A percentile compares a stretch with the other conserved stretches of the same genome.
phyloP scores from a whole-genome alignment of 169 alveolate genomes.

The Babesia ovata region DNA sequence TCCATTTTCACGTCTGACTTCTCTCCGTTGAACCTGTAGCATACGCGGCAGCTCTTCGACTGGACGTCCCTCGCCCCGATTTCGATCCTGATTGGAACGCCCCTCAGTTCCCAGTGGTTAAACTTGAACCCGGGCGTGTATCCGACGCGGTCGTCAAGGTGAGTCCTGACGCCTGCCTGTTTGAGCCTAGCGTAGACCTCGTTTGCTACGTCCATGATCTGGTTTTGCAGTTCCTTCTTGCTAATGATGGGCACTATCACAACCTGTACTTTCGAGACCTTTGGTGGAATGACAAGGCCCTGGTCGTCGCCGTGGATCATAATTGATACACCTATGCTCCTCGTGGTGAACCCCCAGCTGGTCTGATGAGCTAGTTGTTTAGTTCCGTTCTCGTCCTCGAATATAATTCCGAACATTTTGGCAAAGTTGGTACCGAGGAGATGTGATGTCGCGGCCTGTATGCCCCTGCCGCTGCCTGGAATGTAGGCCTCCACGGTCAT shows the following conservation, averaged over 20 bases:
- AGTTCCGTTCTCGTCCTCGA: slow-evolving; percentile 88
- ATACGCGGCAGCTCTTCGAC: slow-evolving; percentile 86
- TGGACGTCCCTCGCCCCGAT: slow-evolving; percentile 96
- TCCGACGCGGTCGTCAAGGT: slow-evolving; percentile 90
- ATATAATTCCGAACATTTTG: slow-evolving; percentile 95
- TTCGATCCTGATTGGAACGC: slow-evolving; percentile 98
- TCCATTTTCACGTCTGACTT: slow-evolving; percentile 78
- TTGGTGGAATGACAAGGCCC: slow-evolving; percentile 98
- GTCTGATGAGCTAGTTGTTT: slow-evolving; percentile 94
- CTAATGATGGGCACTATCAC: slow-evolving; percentile 93
- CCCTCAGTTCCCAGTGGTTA: slow-evolving; percentile 99
- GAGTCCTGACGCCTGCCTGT: slow-evolving; percentile 54
- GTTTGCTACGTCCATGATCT: slow-evolving; percentile 76
- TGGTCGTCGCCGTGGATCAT: slow-evolving; percentile 98
- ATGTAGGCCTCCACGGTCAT: slow-evolving; percentile 96
- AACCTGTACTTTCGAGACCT: slow-evolving; percentile 94
- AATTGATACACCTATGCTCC: slow-evolving; percentile 94
- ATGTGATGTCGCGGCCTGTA: slow-evolving; percentile 98
- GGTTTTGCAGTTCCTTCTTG: slow-evolving; percentile 74
- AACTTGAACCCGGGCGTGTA: slow-evolving; percentile 99
- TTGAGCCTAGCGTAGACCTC: slow-evolving; percentile 10
- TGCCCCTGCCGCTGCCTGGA: slow-evolving; percentile 98
- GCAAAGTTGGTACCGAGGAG: slow-evolving; percentile 98
- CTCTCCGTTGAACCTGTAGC: slow-evolving; percentile 86
- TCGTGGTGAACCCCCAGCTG: slow-evolving; percentile 99